Percentiles rank a stretch among this genome's conserved stretches.
These are phyloP conservation scores for Sistotremastrum niveocremeum DNA, from an alignment of 768 basidiomycete species.

Conservation along the genomic window DNA sequence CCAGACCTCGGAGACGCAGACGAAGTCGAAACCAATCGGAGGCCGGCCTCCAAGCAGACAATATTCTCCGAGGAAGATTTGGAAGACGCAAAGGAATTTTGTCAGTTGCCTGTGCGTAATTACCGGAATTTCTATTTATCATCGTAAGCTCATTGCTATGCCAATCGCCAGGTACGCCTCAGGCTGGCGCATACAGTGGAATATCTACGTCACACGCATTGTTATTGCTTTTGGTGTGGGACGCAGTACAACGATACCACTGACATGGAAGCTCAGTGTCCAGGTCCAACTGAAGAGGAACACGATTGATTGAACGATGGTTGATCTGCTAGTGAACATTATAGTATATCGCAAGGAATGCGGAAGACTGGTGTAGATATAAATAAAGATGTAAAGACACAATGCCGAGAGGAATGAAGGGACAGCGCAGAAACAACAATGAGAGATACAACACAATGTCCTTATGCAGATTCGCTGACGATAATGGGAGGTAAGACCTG, in stretches of 20 bases:
- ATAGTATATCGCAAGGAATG: too few species aligned
- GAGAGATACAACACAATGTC: neutral
- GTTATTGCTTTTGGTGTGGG: slow-evolving; percentile 87
- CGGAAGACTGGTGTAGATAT: too few species aligned
- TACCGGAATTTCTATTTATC: neutral
- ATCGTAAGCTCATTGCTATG: neutral
- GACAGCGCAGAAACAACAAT: neutral
- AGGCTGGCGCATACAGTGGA: slow-evolving; percentile 52
- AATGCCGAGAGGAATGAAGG: too few species aligned
- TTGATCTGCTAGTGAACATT: neutral
- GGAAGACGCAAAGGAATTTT: slow-evolving; percentile 53
- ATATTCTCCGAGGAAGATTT: slow-evolving; percentile 41
- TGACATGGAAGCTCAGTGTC: slow-evolving; percentile 54
- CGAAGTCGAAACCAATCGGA: slow-evolving; percentile 13
- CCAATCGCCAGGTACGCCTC: slow-evolving; percentile 45
- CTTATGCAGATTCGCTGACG: neutral
- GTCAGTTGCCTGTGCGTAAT: slow-evolving; percentile 44
- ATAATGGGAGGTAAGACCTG: too few species aligned
- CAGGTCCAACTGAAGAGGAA: slow-evolving; percentile 61
- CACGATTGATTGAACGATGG: slow-evolving; percentile 42
- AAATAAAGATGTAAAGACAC: too few species aligned
- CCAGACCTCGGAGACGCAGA: slow-evolving; percentile 25
- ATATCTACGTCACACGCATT: slow-evolving; percentile 58
- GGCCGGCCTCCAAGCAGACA: slow-evolving; percentile 10
- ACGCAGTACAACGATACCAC: slow-evolving; percentile 49